Percentiles rank a stretch among this genome's conserved stretches.
Conservation (phyloP, 306 rosid genomes). For the Crataegus laevigata region DNA sequence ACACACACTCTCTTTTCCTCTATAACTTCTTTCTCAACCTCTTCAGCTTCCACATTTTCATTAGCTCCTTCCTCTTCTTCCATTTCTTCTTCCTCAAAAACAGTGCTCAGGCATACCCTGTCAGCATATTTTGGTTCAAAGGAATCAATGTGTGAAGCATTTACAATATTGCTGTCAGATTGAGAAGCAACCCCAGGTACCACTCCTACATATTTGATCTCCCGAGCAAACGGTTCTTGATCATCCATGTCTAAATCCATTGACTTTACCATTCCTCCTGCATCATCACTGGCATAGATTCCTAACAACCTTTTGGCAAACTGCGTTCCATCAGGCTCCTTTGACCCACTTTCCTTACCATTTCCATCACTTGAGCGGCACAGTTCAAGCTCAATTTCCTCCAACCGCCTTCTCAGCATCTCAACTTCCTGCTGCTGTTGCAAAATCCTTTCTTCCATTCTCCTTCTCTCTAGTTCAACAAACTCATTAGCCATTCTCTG, state of each 20-base stretch:
- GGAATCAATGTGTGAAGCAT: conserved; percentile 23
- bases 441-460: conserved; percentile 83
- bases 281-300: conserved; percentile 62
- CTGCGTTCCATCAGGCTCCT: conserved; percentile 58
- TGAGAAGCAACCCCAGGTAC: conserved; percentile 16
- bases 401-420: conserved; percentile 64
- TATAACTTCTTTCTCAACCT: conserved; percentile 74
- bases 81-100: conserved; percentile 73
- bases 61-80: conserved; percentile 46
- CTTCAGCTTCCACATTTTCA: conserved; percentile 49
- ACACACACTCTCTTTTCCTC: conserved; percentile 77
- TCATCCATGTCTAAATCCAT: conserved; percentile 97
- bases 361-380: conserved; percentile 34
- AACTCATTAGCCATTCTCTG: conserved; percentile 84
- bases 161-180: conserved; percentile 23
- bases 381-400: conserved; percentile 77
- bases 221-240: conserved; percentile 54
- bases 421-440: conserved; percentile 95
- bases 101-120: conserved; percentile 65
- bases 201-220: conserved; percentile 45
- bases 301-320: conserved; percentile 60
- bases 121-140: conserved; percentile 47
- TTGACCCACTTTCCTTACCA: conserved; percentile 24
- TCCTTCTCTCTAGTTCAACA: conserved; percentile 81
- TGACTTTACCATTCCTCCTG: conserved; percentile 83